Evolutionary conservation across 2,329 filamentous ascomycete genomes (phyloP), one percentile per base, ranked within the genome.

Genomic region (Lecanicillium sp.): DNA sequence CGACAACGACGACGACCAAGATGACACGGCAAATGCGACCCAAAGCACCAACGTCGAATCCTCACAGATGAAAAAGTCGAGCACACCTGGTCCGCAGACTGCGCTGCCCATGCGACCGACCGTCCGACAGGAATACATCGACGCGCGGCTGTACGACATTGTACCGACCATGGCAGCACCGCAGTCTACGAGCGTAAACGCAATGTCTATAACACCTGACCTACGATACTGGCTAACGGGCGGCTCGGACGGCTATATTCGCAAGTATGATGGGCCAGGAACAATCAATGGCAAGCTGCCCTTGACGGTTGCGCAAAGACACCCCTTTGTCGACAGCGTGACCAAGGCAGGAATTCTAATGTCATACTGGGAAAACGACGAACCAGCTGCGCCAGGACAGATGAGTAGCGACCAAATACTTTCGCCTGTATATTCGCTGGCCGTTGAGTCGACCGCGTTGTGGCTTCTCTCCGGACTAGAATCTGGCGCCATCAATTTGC

Each of bases 331-430:
- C 29, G 92, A 98, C 57, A 95, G 86, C 51, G 92, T 98, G 31
- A 86, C 87, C 40, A 98, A 98, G 61, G 89, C 90, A 3, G 92
- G 89, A 2, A 85, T 95, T 5, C 65, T 96, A 35, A 81, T 95
- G 74, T 94, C 85, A 37, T 98, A 98, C 59, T 98, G 92, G 92
- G 92, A 95, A 59, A 98, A 96, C 52, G 89, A 95, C 57, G 90
- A 98, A 55, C 76, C 78, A 3, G 48, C 63, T 3, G 56, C 54
- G 1, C 58, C 62, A 0, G 59, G 61, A 4, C 59, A 64, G 27
- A 58, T 67, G 12, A 65, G 68, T 11, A 65, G 83, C 34, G 81
- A 85, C 3, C 64, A 76, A 17, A 63, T 74, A 5, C 62, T 90
- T n/a, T 94, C 87, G 9, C 88, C 92, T 0, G 90, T 98, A 0